A percentile compares a stretch with the other conserved stretches of the same genome.
Evolutionary conservation across 192 early-diverging fungal species (phyloP).

Genomic region (Coemansia sp.): DNA sequence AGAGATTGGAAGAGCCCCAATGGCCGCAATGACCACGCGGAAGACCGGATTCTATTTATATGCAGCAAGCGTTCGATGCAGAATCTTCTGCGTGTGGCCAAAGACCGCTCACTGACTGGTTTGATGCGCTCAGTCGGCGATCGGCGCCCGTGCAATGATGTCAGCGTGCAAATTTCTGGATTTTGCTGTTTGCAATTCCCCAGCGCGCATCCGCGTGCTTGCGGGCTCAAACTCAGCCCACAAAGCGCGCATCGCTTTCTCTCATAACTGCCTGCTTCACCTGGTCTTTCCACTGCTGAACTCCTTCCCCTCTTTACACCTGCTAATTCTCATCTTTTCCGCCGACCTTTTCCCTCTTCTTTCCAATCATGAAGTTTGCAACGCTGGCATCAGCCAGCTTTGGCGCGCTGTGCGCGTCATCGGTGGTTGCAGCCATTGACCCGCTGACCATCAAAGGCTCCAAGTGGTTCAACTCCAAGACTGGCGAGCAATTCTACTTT

Average conservation of each 20-base stretch:
- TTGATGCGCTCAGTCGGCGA: neutral
- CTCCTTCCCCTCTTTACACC: neutral
- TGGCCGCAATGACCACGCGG: neutral
- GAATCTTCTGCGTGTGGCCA: neutral
- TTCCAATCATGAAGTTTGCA: neutral
- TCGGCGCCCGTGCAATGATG: neutral
- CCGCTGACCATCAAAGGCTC: constrained; percentile 67
- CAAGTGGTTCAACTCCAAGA: constrained; percentile 69
- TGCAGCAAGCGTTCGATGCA: neutral
- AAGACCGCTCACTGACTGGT: neutral
- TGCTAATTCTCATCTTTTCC: neutral
- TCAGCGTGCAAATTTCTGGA: neutral
- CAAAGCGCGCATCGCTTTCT: neutral
- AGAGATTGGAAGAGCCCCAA: neutral
- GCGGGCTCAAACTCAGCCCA: neutral
- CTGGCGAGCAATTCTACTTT: constrained; percentile 72
- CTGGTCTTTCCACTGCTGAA: neutral
- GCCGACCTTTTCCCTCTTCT: neutral
- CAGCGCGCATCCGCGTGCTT: neutral
- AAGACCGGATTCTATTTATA: neutral
- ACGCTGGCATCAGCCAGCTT: constrained; percentile 7
- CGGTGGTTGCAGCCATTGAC: constrained; percentile 50
- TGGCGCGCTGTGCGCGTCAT: constrained; percentile 13
- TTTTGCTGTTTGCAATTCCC: neutral
- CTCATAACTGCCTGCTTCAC: neutral